Evolutionary conservation across 768 basidiomycete species (phyloP).

Genomic region (Boletus rubroflammeus): DNA sequence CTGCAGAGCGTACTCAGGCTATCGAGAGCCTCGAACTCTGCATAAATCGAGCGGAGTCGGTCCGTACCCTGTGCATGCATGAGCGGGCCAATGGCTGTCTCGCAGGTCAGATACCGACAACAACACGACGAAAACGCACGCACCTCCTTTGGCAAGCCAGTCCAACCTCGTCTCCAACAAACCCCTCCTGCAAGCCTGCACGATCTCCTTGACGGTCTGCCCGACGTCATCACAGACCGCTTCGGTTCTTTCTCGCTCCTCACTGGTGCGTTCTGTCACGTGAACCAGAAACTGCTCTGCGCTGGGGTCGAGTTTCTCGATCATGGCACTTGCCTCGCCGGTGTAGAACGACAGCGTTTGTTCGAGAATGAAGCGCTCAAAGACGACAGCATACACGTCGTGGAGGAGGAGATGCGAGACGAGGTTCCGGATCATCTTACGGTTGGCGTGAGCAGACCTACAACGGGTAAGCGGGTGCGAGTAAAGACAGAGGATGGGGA

Average conservation of each 20-base stretch:
- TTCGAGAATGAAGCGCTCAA: constrained; percentile 55
- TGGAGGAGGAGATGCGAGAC: constrained; percentile 55
- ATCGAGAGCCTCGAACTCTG: constrained; percentile 56
- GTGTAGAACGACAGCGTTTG: constrained; percentile 52
- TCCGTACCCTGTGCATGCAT: constrained; percentile 45
- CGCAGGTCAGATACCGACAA: constrained; percentile 20
- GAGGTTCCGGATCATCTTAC: constrained; percentile 45
- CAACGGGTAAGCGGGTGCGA: background rate
- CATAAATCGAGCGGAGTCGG: constrained; percentile 52
- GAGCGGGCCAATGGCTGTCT: constrained; percentile 50
- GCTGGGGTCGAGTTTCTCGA: constrained; percentile 29
- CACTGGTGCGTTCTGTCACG: constrained; percentile 42
- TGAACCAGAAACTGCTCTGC: constrained; percentile 55
- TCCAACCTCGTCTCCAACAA: constrained; percentile 42
- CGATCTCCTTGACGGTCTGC: constrained; percentile 46
- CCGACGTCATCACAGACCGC: constrained; percentile 45
- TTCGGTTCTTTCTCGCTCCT: constrained; percentile 56
- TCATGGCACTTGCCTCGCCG: constrained; percentile 42
- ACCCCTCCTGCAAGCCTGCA: constrained; percentile 52
- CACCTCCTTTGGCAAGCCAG: constrained; percentile 43
- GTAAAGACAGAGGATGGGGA: background rate
- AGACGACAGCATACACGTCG: constrained; percentile 49
- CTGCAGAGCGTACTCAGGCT: constrained; percentile 50
- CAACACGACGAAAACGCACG: constrained; percentile 31
- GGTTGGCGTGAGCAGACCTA: constrained; percentile 39